Evolutionary conservation across 192 early-diverging fungal species (phyloP).

Genomic region (Spizellomyces punctatus): DNA sequence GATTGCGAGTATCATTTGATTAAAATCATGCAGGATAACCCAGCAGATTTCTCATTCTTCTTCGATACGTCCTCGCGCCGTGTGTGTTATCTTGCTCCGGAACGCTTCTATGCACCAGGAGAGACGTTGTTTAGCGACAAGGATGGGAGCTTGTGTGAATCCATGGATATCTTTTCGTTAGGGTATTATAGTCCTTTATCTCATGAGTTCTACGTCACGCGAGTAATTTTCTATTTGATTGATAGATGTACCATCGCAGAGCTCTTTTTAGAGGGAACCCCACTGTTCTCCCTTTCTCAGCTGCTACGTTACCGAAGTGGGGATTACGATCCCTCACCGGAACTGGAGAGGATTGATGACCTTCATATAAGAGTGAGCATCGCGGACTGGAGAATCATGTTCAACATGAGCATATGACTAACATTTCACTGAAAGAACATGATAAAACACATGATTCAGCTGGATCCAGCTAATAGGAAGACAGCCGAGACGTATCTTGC

Average conservation of each 20-base stretch:
- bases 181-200: constrained; percentile 47
- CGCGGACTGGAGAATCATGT: constrained; percentile 9
- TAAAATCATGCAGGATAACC: constrained; percentile 73
- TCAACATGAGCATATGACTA: neutral
- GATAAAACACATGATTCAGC: constrained; percentile 86
- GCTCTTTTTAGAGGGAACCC: constrained; percentile 89
- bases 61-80: constrained; percentile 90
- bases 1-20: neutral
- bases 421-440: constrained; percentile 35
- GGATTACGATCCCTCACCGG: constrained; percentile 68
- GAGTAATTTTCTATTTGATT: constrained; percentile 41
- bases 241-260: constrained; percentile 78
- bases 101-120: constrained; percentile 84
- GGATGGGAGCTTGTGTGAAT: constrained; percentile 51
- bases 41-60: constrained; percentile 93
- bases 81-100: constrained; percentile 93
- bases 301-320: constrained; percentile 85
- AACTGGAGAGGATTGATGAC: constrained; percentile 85
- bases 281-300: constrained; percentile 90
- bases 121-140: constrained; percentile 39
- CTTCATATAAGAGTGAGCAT: constrained; percentile 64
- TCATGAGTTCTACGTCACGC: constrained; percentile 31
- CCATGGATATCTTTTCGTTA: constrained; percentile 95
- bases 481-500: constrained; percentile 77
- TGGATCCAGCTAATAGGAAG: constrained; percentile 73